Base-by-base conservation (phyloP, 805 yeast species). In the Nakazawaea sp. region DNA sequence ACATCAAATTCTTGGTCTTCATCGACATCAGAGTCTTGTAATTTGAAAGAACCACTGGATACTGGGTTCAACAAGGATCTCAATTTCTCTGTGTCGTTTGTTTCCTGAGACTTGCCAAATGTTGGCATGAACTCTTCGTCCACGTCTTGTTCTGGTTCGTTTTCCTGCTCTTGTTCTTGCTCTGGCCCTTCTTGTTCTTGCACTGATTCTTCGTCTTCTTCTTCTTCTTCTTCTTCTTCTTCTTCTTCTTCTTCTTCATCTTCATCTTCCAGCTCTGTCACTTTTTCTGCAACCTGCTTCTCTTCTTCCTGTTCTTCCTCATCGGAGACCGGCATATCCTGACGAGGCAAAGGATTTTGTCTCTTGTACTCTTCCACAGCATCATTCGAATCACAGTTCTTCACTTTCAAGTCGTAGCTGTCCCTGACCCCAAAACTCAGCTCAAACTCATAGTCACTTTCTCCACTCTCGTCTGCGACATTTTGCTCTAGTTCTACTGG, bases 401-500 rank as follows among this genome's bases (percentile, higher is more conserved):
- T 45, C 7, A 43, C 72, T 42, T 66, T 56, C 29, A 47, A 43
- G 43, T 65, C 70, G 33, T 56, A 49, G 1, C 51, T 44, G n/a
- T 59, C 53, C n/a, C 52, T 64, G 15, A 47, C 41, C 9, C 47
- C 49, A 21, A 42, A 40, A 16, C 52, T 53, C 16, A 64, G 66
- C 32, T 63, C 69, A 44, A 66, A 62, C 47, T 74, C 83, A 36
- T 68, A 64, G 35, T 66, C 69, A 36, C 42, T 49, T 11, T 51
- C 59, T n/a, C 49, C 58, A 11, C 45, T 44, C 19, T 38, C 42
- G 19, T 57, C 58, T 13, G 68, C 48, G 1, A 58, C 67, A 15
- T 68, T 42, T 3, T 75, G 72, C 47, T 66, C 68, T 43, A 75
- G 74, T 48, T 78, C 70, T 15, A 70, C 41, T 3, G 78, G 74